Conservation (phyloP, 768 basidiomycete species). For the Mycena latifolia region DNA sequence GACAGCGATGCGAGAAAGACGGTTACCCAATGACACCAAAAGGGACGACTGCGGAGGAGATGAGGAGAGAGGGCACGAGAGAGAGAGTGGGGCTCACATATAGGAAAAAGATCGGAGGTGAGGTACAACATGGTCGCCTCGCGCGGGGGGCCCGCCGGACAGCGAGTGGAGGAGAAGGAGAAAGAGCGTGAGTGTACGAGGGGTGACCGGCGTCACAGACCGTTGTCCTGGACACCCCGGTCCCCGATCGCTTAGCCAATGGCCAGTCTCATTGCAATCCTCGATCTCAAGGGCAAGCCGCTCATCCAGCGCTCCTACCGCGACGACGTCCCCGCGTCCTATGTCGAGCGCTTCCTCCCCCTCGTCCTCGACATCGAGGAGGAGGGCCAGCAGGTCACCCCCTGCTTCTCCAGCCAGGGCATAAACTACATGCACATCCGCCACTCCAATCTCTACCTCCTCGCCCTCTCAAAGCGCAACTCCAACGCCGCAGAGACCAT, state of each 20-base stretch:
- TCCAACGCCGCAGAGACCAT: slow-evolving; percentile 96
- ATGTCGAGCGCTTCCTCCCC: slow-evolving; percentile 94
- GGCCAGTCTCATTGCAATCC: slow-evolving; percentile 87
- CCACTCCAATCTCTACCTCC: slow-evolving; percentile 96
- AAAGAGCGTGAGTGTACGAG: no score
- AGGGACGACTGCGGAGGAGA: slow-evolving; percentile 76
- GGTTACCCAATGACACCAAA: slow-evolving; percentile 86
- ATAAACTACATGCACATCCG: slow-evolving; percentile 99
- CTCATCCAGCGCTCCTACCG: slow-evolving; percentile 97
- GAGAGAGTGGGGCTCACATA: slow-evolving; percentile 71
- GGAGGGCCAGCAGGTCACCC: slow-evolving; percentile 95
- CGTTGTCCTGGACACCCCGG: no score
- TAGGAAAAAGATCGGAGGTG: slow-evolving; percentile 90
- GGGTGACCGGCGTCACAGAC: no score
- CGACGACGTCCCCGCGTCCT: slow-evolving; percentile 92
- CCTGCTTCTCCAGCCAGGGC: slow-evolving; percentile 95
- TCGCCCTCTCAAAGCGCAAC: slow-evolving; percentile 96
- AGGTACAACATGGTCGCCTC: slow-evolving; percentile 79
- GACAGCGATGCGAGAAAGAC: no score
- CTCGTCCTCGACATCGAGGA: slow-evolving; percentile 96
- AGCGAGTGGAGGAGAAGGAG: slow-evolving; percentile 18
- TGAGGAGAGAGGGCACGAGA: slow-evolving; percentile 32
- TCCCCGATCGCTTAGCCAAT: slow-evolving; percentile 39
- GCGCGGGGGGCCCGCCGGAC: slow-evolving; percentile 25
- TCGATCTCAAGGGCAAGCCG: slow-evolving; percentile 98